Base-by-base conservation (phyloP, 768 basidiomycete species). In the Phlebiopsis gigantea region DNA sequence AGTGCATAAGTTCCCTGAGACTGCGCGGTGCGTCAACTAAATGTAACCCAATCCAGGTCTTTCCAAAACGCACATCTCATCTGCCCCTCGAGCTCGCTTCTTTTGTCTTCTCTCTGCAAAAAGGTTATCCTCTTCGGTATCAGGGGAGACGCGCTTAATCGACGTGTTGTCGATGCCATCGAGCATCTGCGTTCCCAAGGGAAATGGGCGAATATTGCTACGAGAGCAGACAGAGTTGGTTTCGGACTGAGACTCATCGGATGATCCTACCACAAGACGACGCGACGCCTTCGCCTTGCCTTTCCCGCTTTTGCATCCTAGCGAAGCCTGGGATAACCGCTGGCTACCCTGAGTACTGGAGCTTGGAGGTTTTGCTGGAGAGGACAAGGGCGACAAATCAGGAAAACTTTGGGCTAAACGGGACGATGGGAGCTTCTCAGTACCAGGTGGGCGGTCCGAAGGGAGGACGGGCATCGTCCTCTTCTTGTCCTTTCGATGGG, bases 151-250 rank as follows among this genome's bases (percentile, higher is more conserved):
- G 19, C 72, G 69, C 61, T 74, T 73, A 6, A 57, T 59, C 7
- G 65, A 62, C 19, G 69, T 66, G n/a, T 66, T 67, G 2, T 67
- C 62, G 46, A 77, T 74, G 46, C 72, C 74, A 9, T 68, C 65
- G 2, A 81, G 69, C 41, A 77, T 55, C 51, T 78, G 74, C 1
- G 75, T 72, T 49, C 69, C 75, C 80, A 85, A 77, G 5, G 79
- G 79, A 50, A 81, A 81, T 1, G 79, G 77, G 55, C 63, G 63
- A 6, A 57, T 53, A 21, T 52, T 59, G 31, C 31, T 51, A 1
- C 17, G 24, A 14, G 25, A 21, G 21, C 7, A 5, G 39, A 26
- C 15, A 48, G 22, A 25, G 34, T 57, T 25, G 21, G 22, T 26
- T n/a, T 57, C 48, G 14, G 63, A 61, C n/a, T 34, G n/a, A 21